Evolutionary conservation across 345 rosid species (phyloP), one percentile per base, ranked within the genome.

Genomic region (Sisymbrium altissimum): DNA sequence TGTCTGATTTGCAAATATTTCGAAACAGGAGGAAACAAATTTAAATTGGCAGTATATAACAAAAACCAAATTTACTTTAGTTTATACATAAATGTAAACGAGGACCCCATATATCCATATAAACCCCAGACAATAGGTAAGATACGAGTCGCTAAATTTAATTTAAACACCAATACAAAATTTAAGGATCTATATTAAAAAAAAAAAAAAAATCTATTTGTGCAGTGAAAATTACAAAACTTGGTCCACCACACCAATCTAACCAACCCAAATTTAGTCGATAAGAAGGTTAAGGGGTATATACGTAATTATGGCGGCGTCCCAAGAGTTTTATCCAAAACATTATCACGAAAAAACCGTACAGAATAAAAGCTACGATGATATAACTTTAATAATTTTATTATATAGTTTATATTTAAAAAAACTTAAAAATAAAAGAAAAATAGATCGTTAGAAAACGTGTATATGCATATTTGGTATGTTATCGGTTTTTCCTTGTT

Each of bases 271-370:
- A 68, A 15, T 27, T 25, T 25, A 30, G 33, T 11, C 27, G 73
- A 33, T 70, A 45, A 57, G 29, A 46, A n/a, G 19, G 43, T 58
- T n/a, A 1, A 30, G 46, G 48, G 58, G 57, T 6, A 70, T 4
- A 0, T 0, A 23, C 36, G 74, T 70, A 70, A 36, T 35, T 58
- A 2, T 30, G 17, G 4, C 66, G 58, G 74, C 74, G 45, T 58
- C 74, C 46, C 12, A 45, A 45, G 33, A 35, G 17, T 18, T n/a
- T 58, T 59, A 70, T 70, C 67, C 74, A 46, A 59, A 59, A 70
- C 74, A 70, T 70, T 46, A 70, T 70, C 67, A 18, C 74, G 36
- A 56, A 3, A 70, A 70, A 35, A 58, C 44, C 45, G 74, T 46
- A 70, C 56, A 58, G 66, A 45, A 38, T 48, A 70, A 70, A 70